Evolutionary conservation across 2,329 filamentous ascomycete species (phyloP), one percentile per base, ranked within the genome.

Genomic region (Colletotrichum musicola): DNA sequence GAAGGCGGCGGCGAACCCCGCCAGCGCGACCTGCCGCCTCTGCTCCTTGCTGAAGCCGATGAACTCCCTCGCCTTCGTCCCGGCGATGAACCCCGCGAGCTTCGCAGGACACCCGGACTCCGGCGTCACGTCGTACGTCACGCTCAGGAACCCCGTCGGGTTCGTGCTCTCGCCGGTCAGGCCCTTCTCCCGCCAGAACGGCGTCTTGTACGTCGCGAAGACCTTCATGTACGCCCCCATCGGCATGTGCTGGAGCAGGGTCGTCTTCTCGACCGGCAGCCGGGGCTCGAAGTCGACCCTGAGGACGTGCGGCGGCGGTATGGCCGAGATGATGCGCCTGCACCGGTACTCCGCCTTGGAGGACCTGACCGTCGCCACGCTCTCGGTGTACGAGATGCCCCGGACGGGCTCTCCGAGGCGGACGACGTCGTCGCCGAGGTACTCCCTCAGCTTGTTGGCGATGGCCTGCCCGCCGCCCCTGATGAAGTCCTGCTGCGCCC

Each of bases 161-260:
- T 58, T 60, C 3, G 65, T 70, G 46, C 61, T 63, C 55, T 71
- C 71, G 47, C 71, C 71, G 4, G 47, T 62, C 38, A 71, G 42
- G 14, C 63, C 66, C 38, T 49, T 68, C 6, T 64, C 69, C 9
- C 58, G 42, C 71, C 71, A 72, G n/a, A 71, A 65, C 0, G 50
- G 58, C 7, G 57, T 72, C 51, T 68, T 72, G 53, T 72, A 69
- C 4, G 66, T 67, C 18, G 70, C 69, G 27, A 58, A 71, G 38
- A 62, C 55, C 35, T 71, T 71, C 22, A 59, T 58, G 50, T 62
- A 55, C 4, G 69, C 64, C 5, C 64, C 61, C 66, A 64, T 68
- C 20, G 69, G 72, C 58, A 62, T 68, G n/a, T 72, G 54, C 46
- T 64, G 61, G 2, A 64, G 65, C 9, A 72, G 42, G 3, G 50